Base-by-base conservation (phyloP, 1,284 basidiomycete species). In the Heterobasidion parviporum region DNA sequence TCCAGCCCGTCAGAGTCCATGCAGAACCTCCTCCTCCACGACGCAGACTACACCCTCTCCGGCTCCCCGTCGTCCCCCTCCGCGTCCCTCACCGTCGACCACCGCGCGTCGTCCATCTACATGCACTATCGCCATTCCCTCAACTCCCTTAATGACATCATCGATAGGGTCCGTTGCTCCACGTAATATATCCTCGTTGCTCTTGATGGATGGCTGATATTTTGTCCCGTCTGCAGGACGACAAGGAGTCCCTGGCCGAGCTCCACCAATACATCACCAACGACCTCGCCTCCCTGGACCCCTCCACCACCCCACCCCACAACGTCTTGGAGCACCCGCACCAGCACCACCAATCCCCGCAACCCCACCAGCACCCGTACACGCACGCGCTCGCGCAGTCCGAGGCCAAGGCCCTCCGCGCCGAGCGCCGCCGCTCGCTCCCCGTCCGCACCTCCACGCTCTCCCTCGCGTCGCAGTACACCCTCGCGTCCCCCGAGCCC, bases 101-200 rank as follows among this genome's bases (percentile, higher is more conserved):
- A 32, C 38, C 59, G 64, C 12, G 43, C 67, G 34, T 82, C 82
- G 3, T 66, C 77, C 45, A 75, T 86, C 52, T 91, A 90, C 68
- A 73, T 79, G 61, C 85, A 89, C 61, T 90, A 88, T 64, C 82
- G 88, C 56, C 81, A 86, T 60, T 91, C 89, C 33, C 69, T 91
- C 57, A 84, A 85, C 61, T 89, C 88, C 18, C 72, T 91, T 54
- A 76, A 79, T 57, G 86, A 89, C 63, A 89, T 91, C 59, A 74
- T 90, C 45, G 85, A 89, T 66, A 73, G 84, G 62, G 89, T 90
- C 66, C 59, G 82, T 75, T 75, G 35, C 52, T 51, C 34, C 38
- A 12, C 20, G 49, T n/a, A 50, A 33, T 36, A 41, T 41, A n/a
- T n/a, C 12, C 38, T 12, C 10, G 10, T 51, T 54, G 26, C 26